Base-by-base conservation (phyloP, 1,284 basidiomycete genomes). In the Xerocomus amazonicus region DNA sequence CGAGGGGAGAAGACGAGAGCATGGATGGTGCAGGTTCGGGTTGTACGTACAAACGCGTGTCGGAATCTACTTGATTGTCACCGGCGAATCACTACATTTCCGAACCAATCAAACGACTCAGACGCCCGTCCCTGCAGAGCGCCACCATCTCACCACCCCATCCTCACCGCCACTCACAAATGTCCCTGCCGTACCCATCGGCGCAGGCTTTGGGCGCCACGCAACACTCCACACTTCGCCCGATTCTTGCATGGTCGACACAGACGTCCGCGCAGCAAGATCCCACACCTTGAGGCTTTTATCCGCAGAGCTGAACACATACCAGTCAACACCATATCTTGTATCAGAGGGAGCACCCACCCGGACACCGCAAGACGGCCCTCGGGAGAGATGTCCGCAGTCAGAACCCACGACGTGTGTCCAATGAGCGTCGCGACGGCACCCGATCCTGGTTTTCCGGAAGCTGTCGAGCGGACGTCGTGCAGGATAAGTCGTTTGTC, bases 231-330 rank as follows among this genome's bases (percentile, higher is more conserved):
- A 95, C 1, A 94, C 87, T 60, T 92, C 89, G 16, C 84, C 86
- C 1, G 81, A 80, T 44, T 91, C 86, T 56, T 85, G 80, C 6
- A 85, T 76, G 0, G 88, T 91, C 31, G 83, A 88, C 5, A 94
- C 90, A 26, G 84, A 83, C 1, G 83, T 73, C 8, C 90, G 82
- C 28, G 90, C 79, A 2, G 76, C 80, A 40, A 94, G 78, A 61
- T 95, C 92, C 92, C 92, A 95, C 3, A 94, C 80, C 64, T 91
- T 92, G 59, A 92, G 82, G 2, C 82, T 83, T 64, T 85, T 87
- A 69, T 95, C 92, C 12, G 90, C 87, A 39, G 89, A 90, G 12
- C 89, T 90, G 35, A 16, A 38, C 32, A 37, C 16, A 28, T 4
- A 23, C 19, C 19, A 23, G 19, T 23, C 19, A 23, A 23, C 4